These are phyloP conservation scores for Hibiscus tridactylites DNA, from an alignment of 345 rosid genomes.

Conservation along the genomic window DNA sequence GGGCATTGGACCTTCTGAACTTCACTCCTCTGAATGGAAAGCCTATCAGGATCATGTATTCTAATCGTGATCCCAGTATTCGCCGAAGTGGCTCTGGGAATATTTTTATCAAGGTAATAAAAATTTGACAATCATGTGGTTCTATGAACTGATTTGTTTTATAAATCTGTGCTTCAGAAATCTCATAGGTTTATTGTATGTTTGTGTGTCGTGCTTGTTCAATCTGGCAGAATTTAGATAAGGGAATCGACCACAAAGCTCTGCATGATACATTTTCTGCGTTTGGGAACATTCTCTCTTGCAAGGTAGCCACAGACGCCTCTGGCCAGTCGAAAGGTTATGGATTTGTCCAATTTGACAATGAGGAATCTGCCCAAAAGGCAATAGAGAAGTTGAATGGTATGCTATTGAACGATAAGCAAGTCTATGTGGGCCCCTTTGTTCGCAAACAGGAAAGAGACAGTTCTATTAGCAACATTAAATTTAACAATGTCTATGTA, in stretches of 20 bases:
- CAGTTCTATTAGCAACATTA: slow-evolving; percentile 28
- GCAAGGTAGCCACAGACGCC: slow-evolving; percentile 84
- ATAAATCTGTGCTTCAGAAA: neutral
- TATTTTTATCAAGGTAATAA: slow-evolving; percentile 73
- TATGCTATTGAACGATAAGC: slow-evolving; percentile 91
- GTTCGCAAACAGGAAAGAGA: slow-evolving; percentile 94
- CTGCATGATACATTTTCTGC: slow-evolving; percentile 74
- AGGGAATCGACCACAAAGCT: slow-evolving; percentile 82
- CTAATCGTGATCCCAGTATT: slow-evolving; percentile 83
- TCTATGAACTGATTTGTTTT: neutral
- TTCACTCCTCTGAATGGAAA: slow-evolving; percentile 60
- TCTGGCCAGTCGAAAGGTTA: slow-evolving; percentile 89
- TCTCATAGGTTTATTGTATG: neutral
- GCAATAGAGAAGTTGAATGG: slow-evolving; percentile 81
- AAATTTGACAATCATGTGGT: neutral
- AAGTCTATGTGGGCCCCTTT: slow-evolving; percentile 91
- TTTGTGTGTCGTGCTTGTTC: neutral
- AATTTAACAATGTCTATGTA: slow-evolving; percentile 81
- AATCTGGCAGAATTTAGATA: slow-evolving; percentile 68
- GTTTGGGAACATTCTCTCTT: slow-evolving; percentile 80
- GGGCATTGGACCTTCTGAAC: slow-evolving; percentile 76
- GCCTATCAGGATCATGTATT: slow-evolving; percentile 79
- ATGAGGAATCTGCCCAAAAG: slow-evolving; percentile 65
- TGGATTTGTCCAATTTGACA: slow-evolving; percentile 89
- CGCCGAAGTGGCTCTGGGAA: slow-evolving; percentile 97